Evolutionary conservation across 306 rosid genomes (phyloP), one percentile per base, ranked within the genome.

Genomic region (Argentina anserina): DNA sequence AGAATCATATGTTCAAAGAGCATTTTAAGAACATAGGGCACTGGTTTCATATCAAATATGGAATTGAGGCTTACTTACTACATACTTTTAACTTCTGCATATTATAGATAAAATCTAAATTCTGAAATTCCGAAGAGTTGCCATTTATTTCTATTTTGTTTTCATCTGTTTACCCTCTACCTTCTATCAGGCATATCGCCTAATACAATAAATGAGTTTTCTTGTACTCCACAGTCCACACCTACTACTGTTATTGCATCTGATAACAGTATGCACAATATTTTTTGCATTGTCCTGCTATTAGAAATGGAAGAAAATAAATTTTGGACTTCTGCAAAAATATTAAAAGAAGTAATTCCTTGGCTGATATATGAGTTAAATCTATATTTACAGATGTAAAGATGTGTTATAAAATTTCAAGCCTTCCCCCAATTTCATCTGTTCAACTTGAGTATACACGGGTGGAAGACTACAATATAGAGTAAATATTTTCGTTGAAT

Each of bases 301-400:
- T 55, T 2, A 55, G 61, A 55, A 55, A 4, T 10, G 65, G 65
- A 59, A 29, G 7, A 59, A 11, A 28, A 6, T 13, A 11, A 25
- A 5, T 3, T 58, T 58, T 58, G 18, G 37, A 26, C 28, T 28
- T 25, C 49, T 3, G 7, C 18, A 70, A 15, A 42, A 47, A 10
- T 31, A 6, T 20, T 20, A 47, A 31, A 21, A 37, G 61, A 46
- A 9, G 29, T 69, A 6, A 67, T 28, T 29, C n/a, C 33, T 50
- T 69, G 20, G 40, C 63, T 50, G 14, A 69, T 69, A 21, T 70
- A 12, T 69, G 41, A 31, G 21, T 47, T 70, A 70, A 15, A 37
- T 37, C 65, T 7, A 13, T 62, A 37, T 39, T 36, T 21, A 23
- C 46, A 14, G 36, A 70, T 53, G 21, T 36, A 60, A 29, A 52